phyloP scores from a whole-genome alignment of 805 yeast genomes.

The Zygosaccharomyces gambellarensis region DNA sequence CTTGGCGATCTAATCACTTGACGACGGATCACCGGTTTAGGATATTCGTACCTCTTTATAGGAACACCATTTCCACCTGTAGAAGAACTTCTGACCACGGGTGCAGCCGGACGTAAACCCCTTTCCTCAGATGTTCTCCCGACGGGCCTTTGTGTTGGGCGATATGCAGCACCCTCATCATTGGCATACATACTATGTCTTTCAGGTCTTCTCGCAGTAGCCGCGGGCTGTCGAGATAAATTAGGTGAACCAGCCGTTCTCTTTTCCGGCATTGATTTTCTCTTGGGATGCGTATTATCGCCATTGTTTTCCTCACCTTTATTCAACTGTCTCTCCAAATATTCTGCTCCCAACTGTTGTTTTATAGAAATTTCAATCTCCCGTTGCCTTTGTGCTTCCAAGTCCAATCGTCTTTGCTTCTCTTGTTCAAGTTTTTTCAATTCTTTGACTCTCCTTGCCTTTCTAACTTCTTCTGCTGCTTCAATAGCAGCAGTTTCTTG shows the following conservation, averaged over 20 bases:
- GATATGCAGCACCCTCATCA: not conserved
- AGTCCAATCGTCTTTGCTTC: constrained; percentile 12
- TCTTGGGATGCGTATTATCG: not conserved
- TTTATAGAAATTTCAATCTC: constrained; percentile 24
- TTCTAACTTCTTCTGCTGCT: constrained; percentile 24
- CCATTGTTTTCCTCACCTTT: not conserved
- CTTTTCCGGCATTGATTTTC: not conserved
- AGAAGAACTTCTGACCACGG: constrained; percentile 1
- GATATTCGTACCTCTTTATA: constrained; percentile 18
- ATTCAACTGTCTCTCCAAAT: constrained; percentile 18
- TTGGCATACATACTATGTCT: constrained; percentile 4
- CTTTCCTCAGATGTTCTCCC: not conserved
- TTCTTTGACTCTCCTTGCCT: constrained; percentile 14
- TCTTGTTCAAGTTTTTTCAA: constrained; percentile 15
- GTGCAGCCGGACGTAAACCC: not conserved
- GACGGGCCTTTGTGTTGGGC: not conserved
- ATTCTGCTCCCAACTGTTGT: constrained; percentile 25
- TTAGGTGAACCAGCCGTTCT: not conserved
- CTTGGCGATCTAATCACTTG: constrained; percentile 19
- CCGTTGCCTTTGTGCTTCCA: constrained; percentile 20
- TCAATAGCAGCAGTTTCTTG: constrained; percentile 20
- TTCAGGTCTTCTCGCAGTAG: not conserved
- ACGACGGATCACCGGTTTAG: constrained; percentile 20
- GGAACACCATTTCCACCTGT: constrained; percentile 3
- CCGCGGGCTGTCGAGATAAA: not conserved